Percentiles rank a stretch among this genome's conserved stretches.
Evolutionary conservation across 1,284 basidiomycete species (phyloP).

Genomic region (Ceratorhiza oryzae-sativae): DNA sequence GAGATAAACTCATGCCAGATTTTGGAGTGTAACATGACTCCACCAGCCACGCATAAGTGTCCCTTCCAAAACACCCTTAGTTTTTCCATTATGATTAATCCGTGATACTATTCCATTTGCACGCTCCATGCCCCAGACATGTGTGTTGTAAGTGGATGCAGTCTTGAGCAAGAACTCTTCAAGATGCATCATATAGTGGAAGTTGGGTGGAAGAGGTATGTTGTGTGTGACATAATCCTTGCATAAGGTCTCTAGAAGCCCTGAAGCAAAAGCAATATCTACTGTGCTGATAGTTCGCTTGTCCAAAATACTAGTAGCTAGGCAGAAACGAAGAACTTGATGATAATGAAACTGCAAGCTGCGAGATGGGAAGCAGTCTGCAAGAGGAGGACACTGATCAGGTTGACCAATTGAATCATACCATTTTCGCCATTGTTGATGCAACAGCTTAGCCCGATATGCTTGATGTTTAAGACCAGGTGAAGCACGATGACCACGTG

Average conservation of each 20-base stretch:
- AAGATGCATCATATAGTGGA: constrained; percentile 24
- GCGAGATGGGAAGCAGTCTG: constrained; percentile 1
- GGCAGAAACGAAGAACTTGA: constrained; percentile 5
- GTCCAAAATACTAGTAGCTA: background rate
- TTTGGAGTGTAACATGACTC: background rate
- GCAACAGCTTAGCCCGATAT: background rate
- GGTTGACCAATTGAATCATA: constrained; percentile 8
- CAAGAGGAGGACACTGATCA: background rate
- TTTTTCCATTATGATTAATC: constrained; percentile 10
- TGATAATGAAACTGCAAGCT: background rate
- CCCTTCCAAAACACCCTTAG: background rate
- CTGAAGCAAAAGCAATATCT: background rate
- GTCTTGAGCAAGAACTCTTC: constrained; percentile 17
- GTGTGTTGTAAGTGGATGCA: constrained; percentile 10
- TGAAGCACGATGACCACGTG: background rate
- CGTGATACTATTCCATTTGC: constrained; percentile 3
- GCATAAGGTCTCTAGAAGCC: background rate
- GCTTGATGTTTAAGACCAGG: background rate
- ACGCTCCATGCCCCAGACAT: constrained; percentile 18
- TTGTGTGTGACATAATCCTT: background rate
- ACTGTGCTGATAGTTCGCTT: background rate
- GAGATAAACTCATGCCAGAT: background rate
- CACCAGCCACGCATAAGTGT: constrained; percentile 28
- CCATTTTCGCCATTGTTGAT: background rate
- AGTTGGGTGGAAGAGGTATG: background rate